Evolutionary conservation across 83 land plant species (phyloP), one percentile per base, ranked within the genome.

Genomic region (Thuja plicata): DNA sequence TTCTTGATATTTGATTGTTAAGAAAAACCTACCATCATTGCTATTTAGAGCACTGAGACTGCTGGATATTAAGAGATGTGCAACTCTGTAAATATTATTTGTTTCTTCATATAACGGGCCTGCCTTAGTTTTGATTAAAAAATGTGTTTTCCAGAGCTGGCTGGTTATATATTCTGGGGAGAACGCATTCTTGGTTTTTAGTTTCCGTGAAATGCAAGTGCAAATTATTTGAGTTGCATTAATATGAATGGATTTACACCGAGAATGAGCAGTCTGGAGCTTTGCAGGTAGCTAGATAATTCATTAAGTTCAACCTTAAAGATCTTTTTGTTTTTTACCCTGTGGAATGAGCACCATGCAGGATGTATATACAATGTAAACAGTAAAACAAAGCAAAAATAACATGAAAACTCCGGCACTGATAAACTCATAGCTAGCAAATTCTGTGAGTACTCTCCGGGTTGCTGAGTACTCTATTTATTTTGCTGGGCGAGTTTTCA

Each of bases 241-340:
- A 27, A 8, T 35, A 19, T 38, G 24, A 38, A 79, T 38, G 45
- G 46, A 79, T 37, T 38, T 38, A 79, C 17, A 79, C 12, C 41
- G 8, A 79, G 82, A 17, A 79, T 38, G 82, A 79, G 30, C 8
- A 40, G 16, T 21, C 45, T 8, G 48, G 48, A 41, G 84, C 84
- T 81, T 81, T 45, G 41, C 84, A 81, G n/a, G n/a, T 41, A 81
- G 84, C 10, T 43, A 81, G 46, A 41, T 81, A 81, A 81, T 45
- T 81, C 84, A 81, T 43, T n/a, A 19, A 2, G 30, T 81, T 81
- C 30, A 81, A 81, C 84, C 30, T 81, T 81, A 13, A 81, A 81
- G 48, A 24, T 81, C 50, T 41, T 81, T 35, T 81, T 81, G 45
- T 3, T 21, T 81, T 66, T 27, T 8, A 27, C 30, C 6, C 10